Conservation (phyloP, 2,329 filamentous ascomycete genomes). For the Xylaria digitata region DNA sequence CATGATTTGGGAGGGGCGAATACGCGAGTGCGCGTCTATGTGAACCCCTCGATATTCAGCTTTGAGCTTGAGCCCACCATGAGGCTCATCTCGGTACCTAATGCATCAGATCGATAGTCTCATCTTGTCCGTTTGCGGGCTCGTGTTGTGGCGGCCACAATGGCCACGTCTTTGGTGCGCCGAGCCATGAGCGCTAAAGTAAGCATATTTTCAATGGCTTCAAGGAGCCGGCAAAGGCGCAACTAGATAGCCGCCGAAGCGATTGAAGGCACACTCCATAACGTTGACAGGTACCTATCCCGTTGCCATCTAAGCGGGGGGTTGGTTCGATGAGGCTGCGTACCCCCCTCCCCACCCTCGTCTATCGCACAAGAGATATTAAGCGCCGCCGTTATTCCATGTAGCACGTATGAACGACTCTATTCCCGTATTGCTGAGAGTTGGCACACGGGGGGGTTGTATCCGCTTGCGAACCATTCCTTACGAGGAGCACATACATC, state of each 20-base stretch:
- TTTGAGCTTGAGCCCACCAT: constrained; percentile 17
- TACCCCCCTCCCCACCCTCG: constrained; percentile 23
- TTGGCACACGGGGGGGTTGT: constrained; percentile 10
- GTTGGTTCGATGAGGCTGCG: constrained; percentile 23
- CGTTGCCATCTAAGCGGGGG: neutral
- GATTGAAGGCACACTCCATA: neutral
- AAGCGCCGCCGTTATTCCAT: constrained; percentile 25
- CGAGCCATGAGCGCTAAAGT: constrained; percentile 21
- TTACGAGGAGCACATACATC: constrained; percentile 17
- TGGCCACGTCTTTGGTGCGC: constrained; percentile 14
- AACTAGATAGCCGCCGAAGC: constrained; percentile 16
- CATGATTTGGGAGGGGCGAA: neutral
- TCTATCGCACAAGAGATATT: constrained; percentile 21
- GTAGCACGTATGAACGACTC: constrained; percentile 17
- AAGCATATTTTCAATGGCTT: constrained; percentile 16
- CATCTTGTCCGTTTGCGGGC: constrained; percentile 2
- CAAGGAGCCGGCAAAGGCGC: constrained; percentile 17
- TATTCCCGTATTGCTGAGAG: constrained; percentile 17
- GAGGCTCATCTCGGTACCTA: constrained; percentile 28
- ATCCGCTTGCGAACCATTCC: constrained; percentile 22
- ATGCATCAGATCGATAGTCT: constrained; percentile 25
- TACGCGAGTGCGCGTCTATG: neutral
- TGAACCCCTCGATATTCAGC: neutral
- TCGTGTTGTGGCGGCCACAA: constrained; percentile 17
- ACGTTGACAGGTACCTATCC: neutral